Conservation (phyloP, 1,284 basidiomycete genomes). For the Lignosus rhinocerotis region DNA sequence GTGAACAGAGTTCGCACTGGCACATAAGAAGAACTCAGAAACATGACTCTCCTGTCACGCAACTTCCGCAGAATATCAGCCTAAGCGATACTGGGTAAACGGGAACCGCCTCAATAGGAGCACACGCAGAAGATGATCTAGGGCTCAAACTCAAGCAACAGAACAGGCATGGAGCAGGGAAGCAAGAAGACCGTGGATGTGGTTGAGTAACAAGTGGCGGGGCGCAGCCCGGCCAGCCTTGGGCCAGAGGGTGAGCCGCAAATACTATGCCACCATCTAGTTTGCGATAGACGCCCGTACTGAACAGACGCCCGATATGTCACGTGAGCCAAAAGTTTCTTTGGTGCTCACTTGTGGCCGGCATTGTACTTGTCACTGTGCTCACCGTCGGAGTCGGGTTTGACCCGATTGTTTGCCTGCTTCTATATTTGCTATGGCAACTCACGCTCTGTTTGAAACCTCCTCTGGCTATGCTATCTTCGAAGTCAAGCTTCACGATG, state of each 20-base stretch:
- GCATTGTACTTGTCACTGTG: slow-evolving; percentile 9
- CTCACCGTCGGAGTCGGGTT: slow-evolving; percentile 1
- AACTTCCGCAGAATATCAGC: neutral
- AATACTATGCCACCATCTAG: no score
- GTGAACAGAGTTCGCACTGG: neutral
- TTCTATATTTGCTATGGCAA: slow-evolving; percentile 49
- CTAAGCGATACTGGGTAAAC: neutral
- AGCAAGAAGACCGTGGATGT: neutral
- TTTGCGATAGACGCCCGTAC: neutral
- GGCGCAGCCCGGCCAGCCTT: neutral
- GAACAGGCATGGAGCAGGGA: neutral
- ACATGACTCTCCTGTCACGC: neutral
- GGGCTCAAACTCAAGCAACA: neutral
- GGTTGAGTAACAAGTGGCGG: neutral
- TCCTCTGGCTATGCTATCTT: slow-evolving; percentile 96
- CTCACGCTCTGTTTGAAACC: slow-evolving; percentile 93
- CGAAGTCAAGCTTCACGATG: slow-evolving; percentile 86
- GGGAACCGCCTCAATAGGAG: neutral
- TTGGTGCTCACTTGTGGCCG: slow-evolving; percentile 2
- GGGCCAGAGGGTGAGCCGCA: no score
- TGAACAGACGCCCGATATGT: neutral
- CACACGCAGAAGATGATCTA: neutral
- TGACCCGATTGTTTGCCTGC: no score
- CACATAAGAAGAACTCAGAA: neutral
- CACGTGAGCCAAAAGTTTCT: slow-evolving; percentile 17